phyloP scores from a whole-genome alignment of 1,284 basidiomycete species.

The Flammula alnicola region DNA sequence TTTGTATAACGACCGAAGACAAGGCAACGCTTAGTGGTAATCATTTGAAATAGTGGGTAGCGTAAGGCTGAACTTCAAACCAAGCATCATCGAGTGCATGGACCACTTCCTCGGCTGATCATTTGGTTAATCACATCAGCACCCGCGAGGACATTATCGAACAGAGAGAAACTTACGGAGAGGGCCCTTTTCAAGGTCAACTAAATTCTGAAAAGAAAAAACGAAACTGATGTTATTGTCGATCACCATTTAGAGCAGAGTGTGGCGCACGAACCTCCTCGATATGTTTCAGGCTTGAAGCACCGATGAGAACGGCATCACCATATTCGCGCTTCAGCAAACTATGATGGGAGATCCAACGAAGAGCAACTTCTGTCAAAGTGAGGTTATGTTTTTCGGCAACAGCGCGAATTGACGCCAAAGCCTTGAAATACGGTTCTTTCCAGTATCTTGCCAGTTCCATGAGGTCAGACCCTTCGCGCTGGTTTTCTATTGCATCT shows the following conservation, averaged over 20 bases:
- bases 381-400: conserved; percentile 47
- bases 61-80: conserved; percentile 37
- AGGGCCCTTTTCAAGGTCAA: conserved; percentile 62
- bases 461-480: no score
- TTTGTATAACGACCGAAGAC: no score
- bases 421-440: conserved; percentile 51
- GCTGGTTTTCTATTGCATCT: no score
- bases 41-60: conserved; percentile 36
- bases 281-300: conserved; percentile 53
- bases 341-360: conserved; percentile 60
- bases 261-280: conserved; percentile 39
- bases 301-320: conserved; percentile 57
- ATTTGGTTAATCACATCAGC: neutral
- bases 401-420: conserved; percentile 42
- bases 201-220: conserved; percentile 41
- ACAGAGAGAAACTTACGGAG: conserved; percentile 43
- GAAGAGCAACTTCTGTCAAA: conserved; percentile 52
- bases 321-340: conserved; percentile 49
- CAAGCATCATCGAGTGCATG: conserved; percentile 45
- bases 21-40: no score
- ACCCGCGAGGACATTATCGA: neutral
- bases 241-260: neutral
- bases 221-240: neutral
- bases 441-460: conserved; percentile 57
- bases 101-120: conserved; percentile 44